Base-by-base conservation (phyloP, 202 grass and related monocot species). In the Alloteropsis angusta region DNA sequence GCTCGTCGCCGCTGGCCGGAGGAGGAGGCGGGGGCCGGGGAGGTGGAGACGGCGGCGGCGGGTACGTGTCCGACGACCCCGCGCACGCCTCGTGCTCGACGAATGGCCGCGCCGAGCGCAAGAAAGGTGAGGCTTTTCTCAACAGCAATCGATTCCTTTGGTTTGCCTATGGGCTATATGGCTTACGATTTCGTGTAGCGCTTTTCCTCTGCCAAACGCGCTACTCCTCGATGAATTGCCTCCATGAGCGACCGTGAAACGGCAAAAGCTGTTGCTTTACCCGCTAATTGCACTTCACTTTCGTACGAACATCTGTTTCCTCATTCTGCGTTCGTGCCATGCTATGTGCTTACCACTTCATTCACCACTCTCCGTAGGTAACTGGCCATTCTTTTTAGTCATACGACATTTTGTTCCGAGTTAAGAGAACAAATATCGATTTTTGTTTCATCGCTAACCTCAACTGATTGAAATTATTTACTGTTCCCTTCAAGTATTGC, bases 21-120 rank as follows among this genome's bases (percentile, higher is more conserved):
- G 83, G 39, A 3, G 76, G 15, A 0, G 65, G 59, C 3, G 88
- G 64, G 0, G 62, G 35, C 6, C 75, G 68, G 43, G 88, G 78
- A 48, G 82, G 88, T 0, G 82, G 75, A 52, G 68, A 68, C 9
- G 44, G 64, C 38, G 76, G 60, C 17, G 52, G 83, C 7, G 91
- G 91, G 11, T 97, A 97, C 77, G 70, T 74, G 6, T 97, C 91
- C 63, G 94, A 97, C 64, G 94, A 92, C 59, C 81, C 91, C 22
- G 75, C 66, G 72, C 94, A 92, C 79, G 88, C 87, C 4, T 90
- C 94, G 26, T 90, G 87, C 85, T 93, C 94, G 75, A 92, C 83
- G 21, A 94, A 85, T 85, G 90, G 89, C 79, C 89, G 89, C 47
- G 56, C 19, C 38, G 90, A 97, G 72, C 89, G 91, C 45, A 97